phyloP scores from a whole-genome alignment of 2,329 filamentous ascomycete genomes.

The Sphaceloma murrayae region DNA sequence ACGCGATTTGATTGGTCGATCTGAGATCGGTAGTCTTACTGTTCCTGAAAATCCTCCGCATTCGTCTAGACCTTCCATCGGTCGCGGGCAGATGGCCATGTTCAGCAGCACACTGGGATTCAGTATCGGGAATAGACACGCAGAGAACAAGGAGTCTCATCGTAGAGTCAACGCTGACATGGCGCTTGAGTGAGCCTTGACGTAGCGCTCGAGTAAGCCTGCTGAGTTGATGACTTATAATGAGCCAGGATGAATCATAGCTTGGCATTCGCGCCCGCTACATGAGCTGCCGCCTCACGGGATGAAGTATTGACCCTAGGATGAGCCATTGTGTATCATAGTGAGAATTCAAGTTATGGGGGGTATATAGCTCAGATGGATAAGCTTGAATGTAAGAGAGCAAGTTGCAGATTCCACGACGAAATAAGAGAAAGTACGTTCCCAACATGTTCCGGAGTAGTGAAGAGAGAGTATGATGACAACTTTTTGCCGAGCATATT shows the following conservation, averaged over 20 bases:
- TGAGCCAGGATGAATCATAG: conserved; percentile 12
- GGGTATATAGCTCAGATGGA: conserved; percentile 4
- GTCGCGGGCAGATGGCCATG: no score
- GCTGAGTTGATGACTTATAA: background rate
- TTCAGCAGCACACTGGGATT: no score
- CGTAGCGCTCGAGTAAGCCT: no score
- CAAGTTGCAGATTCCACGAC: no score
- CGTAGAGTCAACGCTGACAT: no score
- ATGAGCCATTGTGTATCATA: conserved; percentile 8
- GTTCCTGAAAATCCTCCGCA: background rate
- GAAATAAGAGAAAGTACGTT: no score
- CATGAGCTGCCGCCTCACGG: background rate
- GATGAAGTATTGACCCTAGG: background rate
- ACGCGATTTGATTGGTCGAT: conserved; percentile 1
- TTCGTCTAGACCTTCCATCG: background rate
- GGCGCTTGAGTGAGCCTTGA: no score
- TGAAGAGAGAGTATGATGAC: no score
- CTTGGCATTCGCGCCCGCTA: background rate
- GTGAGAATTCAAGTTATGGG: background rate
- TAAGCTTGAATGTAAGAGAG: no score
- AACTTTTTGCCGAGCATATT: conserved; percentile 5
- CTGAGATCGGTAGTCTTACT: background rate
- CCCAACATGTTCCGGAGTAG: no score
- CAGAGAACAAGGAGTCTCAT: no score
- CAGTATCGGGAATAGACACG: no score